These are phyloP conservation scores for Herpetomonas samuelpessoai DNA, from an alignment of 208 protist genomes.

Conservation along the genomic window DNA sequence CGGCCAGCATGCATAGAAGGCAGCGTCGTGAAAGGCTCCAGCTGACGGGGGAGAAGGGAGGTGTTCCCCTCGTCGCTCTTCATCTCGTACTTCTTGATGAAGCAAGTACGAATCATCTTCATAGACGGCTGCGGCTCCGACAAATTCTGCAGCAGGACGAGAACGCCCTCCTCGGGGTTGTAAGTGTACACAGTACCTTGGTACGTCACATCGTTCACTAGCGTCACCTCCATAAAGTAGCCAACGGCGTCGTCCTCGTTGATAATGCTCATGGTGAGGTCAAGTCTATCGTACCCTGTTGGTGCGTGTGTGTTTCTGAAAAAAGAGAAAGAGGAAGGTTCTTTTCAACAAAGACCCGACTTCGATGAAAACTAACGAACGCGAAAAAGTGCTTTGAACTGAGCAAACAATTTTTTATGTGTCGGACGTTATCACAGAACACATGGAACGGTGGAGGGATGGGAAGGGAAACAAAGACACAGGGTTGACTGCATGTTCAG, in stretches of 20 bases:
- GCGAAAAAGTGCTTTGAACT: neutral
- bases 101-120: slow-evolving; percentile 68
- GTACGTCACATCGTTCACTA: slow-evolving; percentile 60
- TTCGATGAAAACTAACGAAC: slow-evolving; percentile 8
- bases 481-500: too few relatives aligned
- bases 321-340: slow-evolving; percentile 14
- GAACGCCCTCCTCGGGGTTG: slow-evolving; percentile 63
- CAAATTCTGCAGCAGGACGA: slow-evolving; percentile 63
- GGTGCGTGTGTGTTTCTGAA: neutral
- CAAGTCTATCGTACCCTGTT: too few relatives aligned
- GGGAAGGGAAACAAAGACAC: too few relatives aligned
- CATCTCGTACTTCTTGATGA: slow-evolving; percentile 72
- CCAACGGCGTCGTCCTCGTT: slow-evolving; percentile 72
- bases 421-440: too few relatives aligned
- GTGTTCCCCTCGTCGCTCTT: slow-evolving; percentile 25
- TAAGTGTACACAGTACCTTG: slow-evolving; percentile 84
- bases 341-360: slow-evolving; percentile 7
- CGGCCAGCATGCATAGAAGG: slow-evolving; percentile 82
- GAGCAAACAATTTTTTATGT: slow-evolving; percentile 3
- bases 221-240: slow-evolving; percentile 45
- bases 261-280: slow-evolving; percentile 49
- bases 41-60: slow-evolving; percentile 46
- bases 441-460: too few relatives aligned
- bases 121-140: slow-evolving; percentile 42
- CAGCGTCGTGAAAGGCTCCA: slow-evolving; percentile 55